Base-by-base conservation (phyloP, 768 basidiomycete genomes). In the Lyophyllum semitale region DNA sequence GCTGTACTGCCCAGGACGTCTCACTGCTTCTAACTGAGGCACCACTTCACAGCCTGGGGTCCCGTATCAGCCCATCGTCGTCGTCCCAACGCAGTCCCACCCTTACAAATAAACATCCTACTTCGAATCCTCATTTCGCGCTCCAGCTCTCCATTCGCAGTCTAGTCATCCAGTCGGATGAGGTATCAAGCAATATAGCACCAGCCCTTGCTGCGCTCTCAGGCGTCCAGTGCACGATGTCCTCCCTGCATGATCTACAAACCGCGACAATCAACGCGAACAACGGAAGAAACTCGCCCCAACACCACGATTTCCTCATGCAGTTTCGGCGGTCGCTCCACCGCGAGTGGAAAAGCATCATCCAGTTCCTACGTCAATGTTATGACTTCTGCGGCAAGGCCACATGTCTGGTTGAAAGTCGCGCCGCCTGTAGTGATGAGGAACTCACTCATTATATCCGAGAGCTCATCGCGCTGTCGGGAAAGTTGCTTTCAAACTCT, bases 241-340 rank as follows among this genome's bases (percentile, higher is more conserved):
- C 40, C 11, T 53, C 49, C 11, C 22, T 59, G 12, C 53, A 59
- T 30, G 46, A 29, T 29, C 22, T 54, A 18, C 47, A 59, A 33
- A 46, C 43, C 8, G 57, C 57, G 20, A 33, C 32, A 2, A 38
- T 58, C 33, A 58, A 58, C 26, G 57, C 52, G 9, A 48, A 54
- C 29, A 12, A 44, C 17, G 47, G 56, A 58, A 23, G 43, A 48
- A 41, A 54, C 26, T 12, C 23, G 12, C 35, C 7, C 23, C 52
- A 29, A 37, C 27, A 51, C 15, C 49, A 23, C 20, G 47, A 51
- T 23, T 8, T 20, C 1, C 52, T 51, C 37, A 43, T 30, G 44
- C 30, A 47, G 35, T 15, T 57, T 5, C 49, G 42, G 8, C 49
- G 9, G 18, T 52, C 45, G 2, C 37, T 57, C n/a, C 30, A 38